Base-by-base conservation (phyloP, 1,139 yeast genomes). In the Nakaseomyces kungkrabaensis region DNA sequence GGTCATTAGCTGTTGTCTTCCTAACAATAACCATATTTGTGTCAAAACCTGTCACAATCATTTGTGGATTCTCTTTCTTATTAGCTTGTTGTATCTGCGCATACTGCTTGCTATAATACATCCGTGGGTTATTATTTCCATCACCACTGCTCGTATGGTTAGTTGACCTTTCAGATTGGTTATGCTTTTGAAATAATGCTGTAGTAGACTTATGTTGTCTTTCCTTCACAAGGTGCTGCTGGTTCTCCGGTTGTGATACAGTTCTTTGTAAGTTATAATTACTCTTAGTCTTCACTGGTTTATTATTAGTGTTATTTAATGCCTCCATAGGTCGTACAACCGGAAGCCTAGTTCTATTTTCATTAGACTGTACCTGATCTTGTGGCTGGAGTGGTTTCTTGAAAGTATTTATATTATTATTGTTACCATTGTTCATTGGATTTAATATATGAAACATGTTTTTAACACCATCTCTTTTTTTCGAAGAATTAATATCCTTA, bases 381-480 rank as follows among this genome's bases (percentile, higher is more conserved):
- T 38, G 42, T 33, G 36, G 36, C 36, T 5, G n/a, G 10, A 33
- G 5, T 9, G 36, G n/a, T 33, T 33, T 33, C 10, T 33, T 33
- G 10, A 9, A 9, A 25, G 24, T 32, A 25, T 31, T 44, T 8
- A 10, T 33, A 33, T 33, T 33, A n/a, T 33, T 13, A 25, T 45
- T 26, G 29, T 32, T 44, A 40, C 24, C 24, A 29, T 22, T 42
- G 37, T 36, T 49, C 32, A 37, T 45, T 7, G 68, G 64, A 46
- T 58, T 61, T 37, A 63, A 47, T 36, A 66, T 61, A 29, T 59
- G 51, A 49, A 63, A 66, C 44, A 65, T 51, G 50, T 58, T 65
- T 47, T 57, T 61, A n/a, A 65, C 66, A 22, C 68, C 69, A 43
- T 66, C 69, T 46, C 61, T 55, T 43, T 60, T 66, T 54, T 61